Percentiles rank a stretch among this genome's conserved stretches.
Evolutionary conservation across 1,284 basidiomycete species (phyloP).

Genomic region (Ustilago loliicola): DNA sequence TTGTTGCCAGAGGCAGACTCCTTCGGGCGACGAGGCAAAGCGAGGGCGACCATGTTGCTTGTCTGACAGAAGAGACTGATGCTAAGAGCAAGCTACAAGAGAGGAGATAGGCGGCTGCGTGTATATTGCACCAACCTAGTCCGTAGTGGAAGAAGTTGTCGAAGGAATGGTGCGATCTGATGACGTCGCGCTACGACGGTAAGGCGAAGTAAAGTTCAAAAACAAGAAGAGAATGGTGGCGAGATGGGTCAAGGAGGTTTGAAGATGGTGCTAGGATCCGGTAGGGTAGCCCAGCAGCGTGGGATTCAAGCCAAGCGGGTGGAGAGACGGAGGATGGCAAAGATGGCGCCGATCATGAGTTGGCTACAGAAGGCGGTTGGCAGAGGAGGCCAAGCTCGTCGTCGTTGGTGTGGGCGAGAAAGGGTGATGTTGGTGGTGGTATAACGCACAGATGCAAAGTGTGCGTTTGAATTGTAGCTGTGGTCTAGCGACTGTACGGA

Average conservation of each 20-base stretch:
- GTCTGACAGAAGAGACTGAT: background rate
- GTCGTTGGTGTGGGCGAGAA: background rate
- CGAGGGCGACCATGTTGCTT: conserved; percentile 41
- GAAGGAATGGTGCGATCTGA: background rate
- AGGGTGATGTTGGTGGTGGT: background rate
- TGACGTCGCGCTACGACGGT: background rate
- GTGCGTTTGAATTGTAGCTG: conserved; percentile 1
- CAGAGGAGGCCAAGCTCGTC: conserved; percentile 52
- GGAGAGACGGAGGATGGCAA: conserved; percentile 47
- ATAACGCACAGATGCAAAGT: background rate
- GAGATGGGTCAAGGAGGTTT: conserved; percentile 46
- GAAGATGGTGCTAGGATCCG: conserved; percentile 50
- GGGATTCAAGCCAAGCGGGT: conserved; percentile 53
- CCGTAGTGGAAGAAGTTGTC: background rate
- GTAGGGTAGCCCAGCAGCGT: conserved; percentile 41
- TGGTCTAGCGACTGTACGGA: background rate
- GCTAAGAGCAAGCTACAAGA: background rate
- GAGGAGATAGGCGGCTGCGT: conserved; percentile 20
- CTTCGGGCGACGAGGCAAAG: conserved; percentile 45
- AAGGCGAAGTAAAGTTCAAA: background rate
- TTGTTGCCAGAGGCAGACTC: conserved; percentile 21
- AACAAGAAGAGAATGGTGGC: conserved; percentile 4
- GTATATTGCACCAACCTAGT: conserved; percentile 19
- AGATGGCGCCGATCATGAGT: conserved; percentile 52
- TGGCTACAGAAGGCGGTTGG: conserved; percentile 51